A percentile compares a stretch with the other conserved stretches of the same genome.
phyloP scores from a whole-genome alignment of 768 basidiomycete genomes.

The Macrolepiota dolichaula region DNA sequence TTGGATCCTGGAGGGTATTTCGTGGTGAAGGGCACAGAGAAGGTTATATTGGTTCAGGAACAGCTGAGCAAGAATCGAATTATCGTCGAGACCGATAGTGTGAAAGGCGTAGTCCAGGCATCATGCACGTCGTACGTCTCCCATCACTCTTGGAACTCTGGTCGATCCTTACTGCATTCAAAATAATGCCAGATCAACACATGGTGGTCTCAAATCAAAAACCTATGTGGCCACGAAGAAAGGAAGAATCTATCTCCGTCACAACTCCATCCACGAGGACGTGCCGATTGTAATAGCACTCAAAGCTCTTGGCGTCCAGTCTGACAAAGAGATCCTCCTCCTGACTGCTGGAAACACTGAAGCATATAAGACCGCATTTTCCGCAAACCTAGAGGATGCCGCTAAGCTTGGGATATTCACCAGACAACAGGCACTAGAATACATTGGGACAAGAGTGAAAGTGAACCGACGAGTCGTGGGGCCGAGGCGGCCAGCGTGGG shows the following conservation, averaged over 20 bases:
- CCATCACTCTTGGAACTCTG: not conserved
- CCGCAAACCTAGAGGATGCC: conserved; percentile 91
- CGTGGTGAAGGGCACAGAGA: conserved; percentile 98
- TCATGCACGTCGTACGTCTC: conserved; percentile 89
- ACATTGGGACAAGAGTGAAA: conserved; percentile 91
- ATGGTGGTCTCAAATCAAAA: conserved; percentile 89
- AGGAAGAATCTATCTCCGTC: conserved; percentile 90
- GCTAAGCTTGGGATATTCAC: conserved; percentile 91
- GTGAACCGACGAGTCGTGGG: conserved; percentile 78
- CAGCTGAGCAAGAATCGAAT: conserved; percentile 99
- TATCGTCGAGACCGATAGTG: conserved; percentile 91
- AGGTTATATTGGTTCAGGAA: conserved; percentile 98
- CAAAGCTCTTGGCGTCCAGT: conserved; percentile 94
- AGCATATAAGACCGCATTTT: conserved; percentile 80
- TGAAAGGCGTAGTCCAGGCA: conserved; percentile 89
- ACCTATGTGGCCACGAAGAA: conserved; percentile 97
- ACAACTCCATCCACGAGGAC: conserved; percentile 97
- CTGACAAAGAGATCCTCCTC: conserved; percentile 96
- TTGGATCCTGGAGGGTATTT: conserved; percentile 99
- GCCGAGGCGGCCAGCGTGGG: conserved; percentile 83
- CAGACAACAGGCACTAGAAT: conserved; percentile 90
- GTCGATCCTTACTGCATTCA: conserved; percentile 10
- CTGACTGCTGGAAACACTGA: conserved; percentile 92
- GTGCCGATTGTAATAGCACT: conserved; percentile 95
- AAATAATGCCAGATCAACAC: conserved; percentile 56